phyloP scores from a whole-genome alignment of 2,329 filamentous ascomycete genomes.

The Xylaria sp. region DNA sequence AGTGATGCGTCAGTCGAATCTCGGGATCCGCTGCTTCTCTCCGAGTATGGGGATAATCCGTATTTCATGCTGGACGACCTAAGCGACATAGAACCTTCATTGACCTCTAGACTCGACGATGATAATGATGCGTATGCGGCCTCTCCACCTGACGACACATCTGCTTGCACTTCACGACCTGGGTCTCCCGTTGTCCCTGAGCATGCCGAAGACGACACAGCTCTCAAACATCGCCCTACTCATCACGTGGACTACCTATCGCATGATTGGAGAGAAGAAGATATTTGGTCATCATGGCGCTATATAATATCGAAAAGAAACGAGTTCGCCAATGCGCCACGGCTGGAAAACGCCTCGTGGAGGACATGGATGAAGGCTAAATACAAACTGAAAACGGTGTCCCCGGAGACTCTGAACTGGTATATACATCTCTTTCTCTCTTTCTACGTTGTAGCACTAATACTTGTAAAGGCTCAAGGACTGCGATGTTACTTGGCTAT shows the following conservation, averaged over 20 bases:
- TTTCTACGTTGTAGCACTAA: conserved; percentile 7
- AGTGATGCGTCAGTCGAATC: conserved; percentile 56
- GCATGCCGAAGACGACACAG: conserved; percentile 81
- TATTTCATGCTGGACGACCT: conserved; percentile 55
- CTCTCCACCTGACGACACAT: conserved; percentile 65
- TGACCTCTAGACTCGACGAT: conserved; percentile 58
- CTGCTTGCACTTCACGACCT: conserved; percentile 63
- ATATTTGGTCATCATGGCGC: conserved; percentile 97
- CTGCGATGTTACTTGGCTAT: conserved; percentile 96
- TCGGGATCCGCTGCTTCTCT: conserved; percentile 60
- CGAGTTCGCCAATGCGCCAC: conserved; percentile 81
- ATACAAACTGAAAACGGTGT: conserved; percentile 85
- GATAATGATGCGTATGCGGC: conserved; percentile 62
- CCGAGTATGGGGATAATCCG: conserved; percentile 58
- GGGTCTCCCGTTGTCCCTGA: conserved; percentile 66
- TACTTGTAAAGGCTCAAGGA: conserved; percentile 81
- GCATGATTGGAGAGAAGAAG: conserved; percentile 92
- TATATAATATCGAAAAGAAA: conserved; percentile 85
- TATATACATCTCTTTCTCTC: conserved; percentile 57
- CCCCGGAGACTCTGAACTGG: conserved; percentile 94
- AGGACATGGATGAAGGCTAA: conserved; percentile 95
- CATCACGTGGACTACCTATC: conserved; percentile 96
- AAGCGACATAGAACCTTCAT: conserved; percentile 62
- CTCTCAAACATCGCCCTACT: conserved; percentile 77
- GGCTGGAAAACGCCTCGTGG: conserved; percentile 97